These are phyloP conservation scores for Malassezia yamatoensis DNA, from an alignment of 1,284 basidiomycete genomes.

Conservation along the genomic window DNA sequence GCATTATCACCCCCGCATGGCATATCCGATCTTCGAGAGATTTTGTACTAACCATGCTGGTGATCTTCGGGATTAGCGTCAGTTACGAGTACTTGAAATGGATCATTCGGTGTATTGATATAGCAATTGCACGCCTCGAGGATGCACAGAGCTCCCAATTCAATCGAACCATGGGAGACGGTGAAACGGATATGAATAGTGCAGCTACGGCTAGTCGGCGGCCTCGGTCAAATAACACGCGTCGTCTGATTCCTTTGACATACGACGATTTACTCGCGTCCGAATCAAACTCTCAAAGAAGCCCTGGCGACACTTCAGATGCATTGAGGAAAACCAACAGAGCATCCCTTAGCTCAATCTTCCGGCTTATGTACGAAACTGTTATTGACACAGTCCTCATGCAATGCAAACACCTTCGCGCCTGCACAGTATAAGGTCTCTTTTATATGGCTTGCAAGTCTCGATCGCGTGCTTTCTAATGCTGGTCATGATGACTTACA, in stretches of 20 bases:
- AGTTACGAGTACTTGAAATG: conserved; percentile 11
- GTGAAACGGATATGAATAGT: not conserved
- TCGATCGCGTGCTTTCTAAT: conserved; percentile 27
- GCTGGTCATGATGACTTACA: conserved; percentile 39
- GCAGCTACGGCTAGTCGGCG: not conserved
- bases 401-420: conserved; percentile 12
- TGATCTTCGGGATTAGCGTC: conserved; percentile 1
- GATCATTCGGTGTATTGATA: conserved; percentile 1
- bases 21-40: conserved; percentile 3
- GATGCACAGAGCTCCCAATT: not conserved
- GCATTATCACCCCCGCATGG: conserved; percentile 10
- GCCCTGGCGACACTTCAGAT: not conserved
- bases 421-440: conserved; percentile 6
- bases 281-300: not conserved
- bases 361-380: not conserved
- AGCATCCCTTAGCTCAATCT: not conserved
- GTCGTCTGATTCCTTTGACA: conserved; percentile 9
- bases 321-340: not conserved
- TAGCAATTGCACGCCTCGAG: not conserved
- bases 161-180: not conserved
- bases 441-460: conserved; percentile 22
- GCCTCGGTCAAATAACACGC: not conserved
- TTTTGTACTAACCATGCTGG: conserved; percentile 5
- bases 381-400: not conserved
- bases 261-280: not conserved